Evolutionary conservation across 2,329 filamentous ascomycete genomes (phyloP), one percentile per base, ranked within the genome.

Genomic region (Phialophora macrospora): DNA sequence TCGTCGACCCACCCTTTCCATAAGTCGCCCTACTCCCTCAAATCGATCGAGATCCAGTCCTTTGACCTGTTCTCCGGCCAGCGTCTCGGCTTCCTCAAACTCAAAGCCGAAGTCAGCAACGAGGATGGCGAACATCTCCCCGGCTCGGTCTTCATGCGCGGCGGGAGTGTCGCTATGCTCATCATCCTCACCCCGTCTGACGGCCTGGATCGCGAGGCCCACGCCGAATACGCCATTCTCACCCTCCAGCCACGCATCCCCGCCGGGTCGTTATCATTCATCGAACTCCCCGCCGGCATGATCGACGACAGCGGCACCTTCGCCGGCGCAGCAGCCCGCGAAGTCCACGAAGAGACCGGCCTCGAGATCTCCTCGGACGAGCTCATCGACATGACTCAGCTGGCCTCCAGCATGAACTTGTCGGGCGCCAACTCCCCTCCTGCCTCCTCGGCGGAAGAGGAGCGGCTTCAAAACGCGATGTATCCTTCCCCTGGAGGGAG

Each of bases 241-340:
- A 85, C 85, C 0, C 74, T 86, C 3, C 85, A 87, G 68, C 85
- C 85, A 11, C 82, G 85, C 28, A 81, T 86, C 11, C 82, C 85
- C 4, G 83, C 84, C 0, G 84, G 82, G 0, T 84, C 81, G 1
- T 77, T 87, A 3, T 76, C 81, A 1, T 84, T 88, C 64, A 71
- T 79, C 12, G 85, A 87, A 72, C 81, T 88, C 8, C 85, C 85
- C 2, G 85, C 85, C 0, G 85, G 85, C 20, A 87, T 88, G 84
- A 77, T 88, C 1, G 85, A 88, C 68, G 83, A 83, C 66, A 77
- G 75, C 44, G 81, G 82, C 9, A 81, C 80, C 0, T 85, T 87
- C 66, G 77, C 80, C 0, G 84, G 85, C 6, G 81, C 78, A 9
- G 85, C 85, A 0, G 84, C 84, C 1, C 81, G 82, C 57, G 85